Conservation (phyloP, 805 yeast species). For the Lipomyces yamadae region DNA sequence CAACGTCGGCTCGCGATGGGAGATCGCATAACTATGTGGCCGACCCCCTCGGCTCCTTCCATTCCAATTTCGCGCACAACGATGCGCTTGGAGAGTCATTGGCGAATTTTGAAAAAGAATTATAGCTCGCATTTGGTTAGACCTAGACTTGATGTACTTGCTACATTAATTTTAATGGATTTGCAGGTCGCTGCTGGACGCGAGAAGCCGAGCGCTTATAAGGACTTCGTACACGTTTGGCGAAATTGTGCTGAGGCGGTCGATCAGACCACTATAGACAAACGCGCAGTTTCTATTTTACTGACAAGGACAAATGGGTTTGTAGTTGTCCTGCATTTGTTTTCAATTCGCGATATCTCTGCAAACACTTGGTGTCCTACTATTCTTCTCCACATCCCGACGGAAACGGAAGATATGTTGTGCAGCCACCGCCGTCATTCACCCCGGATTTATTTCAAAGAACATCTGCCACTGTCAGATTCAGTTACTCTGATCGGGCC, state of each 20-base stretch:
- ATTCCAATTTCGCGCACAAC: no score
- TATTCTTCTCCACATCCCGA: neutral
- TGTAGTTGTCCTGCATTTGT: no score
- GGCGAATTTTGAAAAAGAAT: no score
- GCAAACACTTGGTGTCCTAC: no score
- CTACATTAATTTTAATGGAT: neutral
- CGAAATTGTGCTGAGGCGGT: no score
- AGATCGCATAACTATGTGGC: neutral
- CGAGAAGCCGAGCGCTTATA: neutral
- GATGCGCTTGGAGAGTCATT: no score
- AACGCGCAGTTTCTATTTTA: no score
- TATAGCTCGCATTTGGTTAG: no score
- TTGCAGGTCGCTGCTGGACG: constrained; percentile 3
- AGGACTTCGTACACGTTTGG: neutral
- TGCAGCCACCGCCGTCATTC: neutral
- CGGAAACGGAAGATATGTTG: neutral
- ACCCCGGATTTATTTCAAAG: neutral
- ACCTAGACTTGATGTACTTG: no score
- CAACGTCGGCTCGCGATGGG: neutral
- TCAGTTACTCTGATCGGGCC: neutral
- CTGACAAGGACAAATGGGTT: no score
- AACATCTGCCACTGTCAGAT: neutral
- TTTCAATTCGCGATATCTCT: no score
- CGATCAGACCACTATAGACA: no score
- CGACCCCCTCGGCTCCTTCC: neutral